Conservation (phyloP, 177 flowering plant genomes). For the Vitis hybrid region DNA sequence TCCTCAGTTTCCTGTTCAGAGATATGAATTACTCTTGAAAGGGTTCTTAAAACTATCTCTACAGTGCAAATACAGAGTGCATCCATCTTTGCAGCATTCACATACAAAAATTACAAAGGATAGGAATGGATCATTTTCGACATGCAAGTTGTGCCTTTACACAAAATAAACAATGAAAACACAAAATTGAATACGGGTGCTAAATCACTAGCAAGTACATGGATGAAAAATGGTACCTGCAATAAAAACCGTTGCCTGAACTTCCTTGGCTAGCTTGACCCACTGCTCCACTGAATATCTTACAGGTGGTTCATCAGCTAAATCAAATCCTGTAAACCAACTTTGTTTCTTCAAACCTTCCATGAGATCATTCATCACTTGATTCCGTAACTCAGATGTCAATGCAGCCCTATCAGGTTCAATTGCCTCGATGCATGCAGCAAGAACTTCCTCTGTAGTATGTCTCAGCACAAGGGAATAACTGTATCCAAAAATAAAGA, state of each 20-base stretch:
- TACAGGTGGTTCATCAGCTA: constrained; percentile 60
- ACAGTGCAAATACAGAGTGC: not conserved
- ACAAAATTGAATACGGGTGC: not conserved
- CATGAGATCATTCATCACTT: constrained; percentile 66
- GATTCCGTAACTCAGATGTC: constrained; percentile 58
- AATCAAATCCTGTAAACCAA: constrained; percentile 82
- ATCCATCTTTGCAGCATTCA: not conserved
- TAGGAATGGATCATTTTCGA: not conserved
- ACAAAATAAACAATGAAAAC: not conserved
- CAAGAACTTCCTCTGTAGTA: constrained; percentile 91
- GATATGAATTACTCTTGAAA: not conserved
- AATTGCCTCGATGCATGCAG: constrained; percentile 72
- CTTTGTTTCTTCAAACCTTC: constrained; percentile 52
- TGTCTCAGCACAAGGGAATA: constrained; percentile 87
- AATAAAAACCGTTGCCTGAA: constrained; percentile 80
- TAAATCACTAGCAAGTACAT: not conserved
- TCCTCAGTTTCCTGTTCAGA: not conserved
- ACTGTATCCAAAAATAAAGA: constrained; percentile 31
- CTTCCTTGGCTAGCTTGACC: constrained; percentile 69
- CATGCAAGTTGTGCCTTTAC: not conserved
- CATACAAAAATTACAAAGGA: not conserved
- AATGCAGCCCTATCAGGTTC: constrained; percentile 71
- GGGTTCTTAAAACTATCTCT: no score
- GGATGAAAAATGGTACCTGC: constrained; percentile 55
- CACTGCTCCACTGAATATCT: constrained; percentile 59